Base-by-base conservation (phyloP, 768 basidiomycete species). In the Collybiopsis luxurians region DNA sequence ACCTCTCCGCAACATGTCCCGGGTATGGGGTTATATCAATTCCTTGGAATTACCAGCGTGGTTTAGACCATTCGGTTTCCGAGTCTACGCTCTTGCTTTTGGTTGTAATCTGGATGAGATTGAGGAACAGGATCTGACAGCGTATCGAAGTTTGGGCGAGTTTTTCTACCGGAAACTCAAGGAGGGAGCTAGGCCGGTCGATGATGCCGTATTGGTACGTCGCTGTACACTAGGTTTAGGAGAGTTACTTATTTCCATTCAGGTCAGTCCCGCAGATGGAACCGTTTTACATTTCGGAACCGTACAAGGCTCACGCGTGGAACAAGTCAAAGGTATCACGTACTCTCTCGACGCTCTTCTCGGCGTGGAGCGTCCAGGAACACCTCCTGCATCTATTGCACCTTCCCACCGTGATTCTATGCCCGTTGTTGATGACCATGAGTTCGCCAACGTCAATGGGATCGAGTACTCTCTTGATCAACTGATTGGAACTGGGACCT, bases 261-360 rank as follows among this genome's bases (percentile, higher is more conserved):
- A 91, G 89, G 89, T 96, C 58, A 94, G 91, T 60, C 97, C 97
- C 1, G 95, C 97, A 1, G 97, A 99, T 63, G 97, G 97, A 2
- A 88, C 80, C 0, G 82, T 99, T 1, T 78, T 98, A 26, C 96
- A 98, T 68, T 94, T 95, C 63, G 97, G 97, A 31, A 84, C 84
- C 1, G 90, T 99, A 60, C 72, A 82, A 53, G 83, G 84, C 62
- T 77, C 84, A 48, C 83, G 84, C 26, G 92, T 99, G 51, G 95
- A 97, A 67, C 95, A 98, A 71, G 92, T 99, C 66, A 99, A 99
- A 72, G 97, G 97, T 15, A 89, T 96, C 60, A 97, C 94, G 0
- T 99, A 99, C 67, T 97, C 95, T 1, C 82, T 99, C 12, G 91
- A 97, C 59, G 95, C 95, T 0, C 78, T 99, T 0, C 84, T 99